phyloP scores from a whole-genome alignment of 768 basidiomycete species.

The Mycena capillaripes region DNA sequence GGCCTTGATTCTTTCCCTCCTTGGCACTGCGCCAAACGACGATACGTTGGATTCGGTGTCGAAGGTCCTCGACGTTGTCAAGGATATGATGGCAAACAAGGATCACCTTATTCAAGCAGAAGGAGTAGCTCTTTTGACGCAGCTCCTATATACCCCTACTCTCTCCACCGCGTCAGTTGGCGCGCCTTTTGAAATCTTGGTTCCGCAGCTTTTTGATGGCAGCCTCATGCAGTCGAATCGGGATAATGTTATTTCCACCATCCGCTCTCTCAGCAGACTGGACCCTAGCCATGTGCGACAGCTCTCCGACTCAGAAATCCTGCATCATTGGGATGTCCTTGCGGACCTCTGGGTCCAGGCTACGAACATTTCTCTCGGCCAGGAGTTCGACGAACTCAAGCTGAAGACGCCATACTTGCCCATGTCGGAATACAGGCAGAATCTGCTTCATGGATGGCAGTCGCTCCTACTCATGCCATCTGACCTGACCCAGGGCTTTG shows the following conservation, averaged over 20 bases:
- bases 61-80: conserved; percentile 53
- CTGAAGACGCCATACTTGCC: conserved; percentile 20
- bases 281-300: conserved; percentile 44
- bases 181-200: conserved; percentile 38
- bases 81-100: conserved; percentile 51
- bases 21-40: conserved; percentile 41
- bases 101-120: conserved; percentile 45
- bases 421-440: conserved; percentile 46
- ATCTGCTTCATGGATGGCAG: conserved; percentile 65
- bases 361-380: conserved; percentile 29
- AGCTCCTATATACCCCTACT: conserved; percentile 47
- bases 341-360: conserved; percentile 53
- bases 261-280: conserved; percentile 45
- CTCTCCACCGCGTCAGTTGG: conserved; percentile 12
- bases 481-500: conserved; percentile 55
- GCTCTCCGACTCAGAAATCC: conserved; percentile 56
- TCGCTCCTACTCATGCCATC: conserved; percentile 67
- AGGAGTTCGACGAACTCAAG: conserved; percentile 18
- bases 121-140: conserved; percentile 51
- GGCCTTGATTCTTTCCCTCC: conserved; percentile 55
- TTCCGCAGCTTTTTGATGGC: conserved; percentile 62
- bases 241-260: conserved; percentile 41
- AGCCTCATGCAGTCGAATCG: conserved; percentile 48
- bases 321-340: conserved; percentile 54
- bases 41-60: conserved; percentile 43